Conservation (phyloP, 2,329 filamentous ascomycete genomes). For the Ceratocystis huliohia region DNA sequence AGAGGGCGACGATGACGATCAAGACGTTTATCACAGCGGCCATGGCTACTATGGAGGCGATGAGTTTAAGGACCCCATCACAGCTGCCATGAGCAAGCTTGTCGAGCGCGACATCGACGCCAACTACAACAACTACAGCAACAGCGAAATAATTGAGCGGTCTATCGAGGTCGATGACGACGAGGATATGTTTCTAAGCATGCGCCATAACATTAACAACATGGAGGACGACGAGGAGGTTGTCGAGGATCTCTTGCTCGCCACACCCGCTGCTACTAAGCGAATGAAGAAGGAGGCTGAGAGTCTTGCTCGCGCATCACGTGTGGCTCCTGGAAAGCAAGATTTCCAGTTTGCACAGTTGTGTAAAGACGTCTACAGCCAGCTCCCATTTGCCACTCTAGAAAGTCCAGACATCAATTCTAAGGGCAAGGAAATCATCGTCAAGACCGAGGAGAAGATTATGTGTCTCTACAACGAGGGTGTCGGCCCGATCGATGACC, state of each 20-base stretch:
- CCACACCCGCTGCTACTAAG: conserved; percentile 42
- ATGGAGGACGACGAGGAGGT: conserved; percentile 27
- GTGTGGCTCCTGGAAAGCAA: conserved; percentile 33
- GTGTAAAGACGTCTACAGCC: conserved; percentile 53
- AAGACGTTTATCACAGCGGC: conserved; percentile 22
- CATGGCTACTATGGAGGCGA: conserved; percentile 27
- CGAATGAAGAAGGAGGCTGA: conserved; percentile 44
- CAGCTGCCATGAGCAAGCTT: conserved; percentile 21
- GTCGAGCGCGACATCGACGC: conserved; percentile 21
- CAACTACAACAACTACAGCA: conserved; percentile 13
- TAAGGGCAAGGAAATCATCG: conserved; percentile 61
- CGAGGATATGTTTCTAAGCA: conserved; percentile 39
- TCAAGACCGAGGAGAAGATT: conserved; percentile 62
- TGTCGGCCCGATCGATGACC: conserved; percentile 43
- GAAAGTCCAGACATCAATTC: conserved; percentile 64
- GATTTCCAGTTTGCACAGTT: conserved; percentile 56
- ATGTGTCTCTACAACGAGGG: conserved; percentile 51
- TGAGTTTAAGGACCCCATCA: conserved; percentile 29
- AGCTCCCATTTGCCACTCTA: conserved; percentile 45
- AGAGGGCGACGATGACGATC: conserved; percentile 28
- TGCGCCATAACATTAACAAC: conserved; percentile 34
- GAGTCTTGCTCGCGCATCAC: conserved; percentile 39
- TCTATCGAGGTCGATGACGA: conserved; percentile 31
- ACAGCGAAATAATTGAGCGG: conserved; percentile 21
- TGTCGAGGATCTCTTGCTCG: conserved; percentile 31